These are phyloP conservation scores for Jamesozyma hellenica DNA, from an alignment of 805 yeast genomes.

Conservation along the genomic window DNA sequence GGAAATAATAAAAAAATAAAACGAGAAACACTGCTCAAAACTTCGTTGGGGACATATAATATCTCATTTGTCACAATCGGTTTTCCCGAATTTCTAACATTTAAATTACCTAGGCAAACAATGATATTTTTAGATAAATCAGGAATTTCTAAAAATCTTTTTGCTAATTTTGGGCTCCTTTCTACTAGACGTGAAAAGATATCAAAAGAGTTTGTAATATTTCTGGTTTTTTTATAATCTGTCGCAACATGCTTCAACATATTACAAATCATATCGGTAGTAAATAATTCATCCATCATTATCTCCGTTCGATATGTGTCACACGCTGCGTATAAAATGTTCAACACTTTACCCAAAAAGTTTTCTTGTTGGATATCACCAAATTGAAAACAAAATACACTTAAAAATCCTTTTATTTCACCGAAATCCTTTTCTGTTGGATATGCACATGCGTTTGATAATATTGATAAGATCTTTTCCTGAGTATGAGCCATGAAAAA, in stretches of 20 bases:
- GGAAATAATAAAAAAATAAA: slow-evolving; percentile 55
- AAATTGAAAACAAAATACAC: too few relatives aligned
- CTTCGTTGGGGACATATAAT: slow-evolving; percentile 52
- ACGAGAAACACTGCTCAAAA: slow-evolving; percentile 44
- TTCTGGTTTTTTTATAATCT: slow-evolving; percentile 25
- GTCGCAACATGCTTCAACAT: slow-evolving; percentile 22
- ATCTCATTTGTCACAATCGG: too few relatives aligned
- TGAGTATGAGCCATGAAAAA: slow-evolving; percentile 87
- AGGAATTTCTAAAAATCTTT: slow-evolving; percentile 38
- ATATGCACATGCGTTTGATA: slow-evolving; percentile 55
- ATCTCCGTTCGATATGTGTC: slow-evolving; percentile 14
- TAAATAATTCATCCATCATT: slow-evolving; percentile 18
- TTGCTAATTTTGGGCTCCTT: slow-evolving; percentile 36
- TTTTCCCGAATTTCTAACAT: too few relatives aligned
- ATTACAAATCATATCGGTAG: slow-evolving; percentile 27
- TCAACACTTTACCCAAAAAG: slow-evolving; percentile 15
- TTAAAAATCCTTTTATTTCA: slow-evolving; percentile 40
- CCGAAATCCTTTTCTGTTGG: slow-evolving; percentile 36
- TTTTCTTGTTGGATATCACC: slow-evolving; percentile 1
- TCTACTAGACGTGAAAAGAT: slow-evolving; percentile 38
- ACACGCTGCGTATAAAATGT: slow-evolving; percentile 20
- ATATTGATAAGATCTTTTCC: slow-evolving; percentile 63
- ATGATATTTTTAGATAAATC: slow-evolving; percentile 39
- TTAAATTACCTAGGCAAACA: slow-evolving; percentile 41
- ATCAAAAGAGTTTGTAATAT: slow-evolving; percentile 27